phyloP scores from a whole-genome alignment of 768 basidiomycete genomes.

The Solioccasus polychromus region DNA sequence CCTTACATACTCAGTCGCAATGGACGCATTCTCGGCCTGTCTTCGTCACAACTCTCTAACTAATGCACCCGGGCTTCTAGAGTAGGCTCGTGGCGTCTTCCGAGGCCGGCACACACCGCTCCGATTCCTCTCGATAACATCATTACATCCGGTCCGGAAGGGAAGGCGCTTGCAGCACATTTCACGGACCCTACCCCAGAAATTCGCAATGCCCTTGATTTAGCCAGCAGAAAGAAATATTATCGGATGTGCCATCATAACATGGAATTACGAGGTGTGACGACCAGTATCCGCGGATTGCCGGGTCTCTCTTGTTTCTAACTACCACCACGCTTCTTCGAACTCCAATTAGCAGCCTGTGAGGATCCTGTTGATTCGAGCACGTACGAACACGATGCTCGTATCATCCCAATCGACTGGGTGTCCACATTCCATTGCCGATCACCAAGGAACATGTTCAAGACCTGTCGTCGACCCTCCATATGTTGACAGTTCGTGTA shows the following conservation, averaged over 20 bases:
- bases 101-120: constrained; percentile 8
- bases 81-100: constrained; percentile 19
- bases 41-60: constrained; percentile 10
- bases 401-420: too few species aligned
- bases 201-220: too few species aligned
- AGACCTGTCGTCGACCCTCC: neutral
- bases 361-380: too few species aligned
- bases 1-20: constrained; percentile 4
- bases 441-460: neutral
- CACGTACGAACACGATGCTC: too few species aligned
- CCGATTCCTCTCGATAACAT: too few species aligned
- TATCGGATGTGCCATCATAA: too few species aligned
- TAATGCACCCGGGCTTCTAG: constrained; percentile 28
- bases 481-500: neutral
- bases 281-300: constrained; percentile 28
- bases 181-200: constrained; percentile 11
- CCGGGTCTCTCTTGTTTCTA: too few species aligned
- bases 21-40: constrained; percentile 11
- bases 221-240: too few species aligned
- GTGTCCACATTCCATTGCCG: too few species aligned
- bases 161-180: neutral
- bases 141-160: neutral
- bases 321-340: too few species aligned
- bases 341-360: too few species aligned
- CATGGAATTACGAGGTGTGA: constrained; percentile 4